phyloP scores from a whole-genome alignment of 345 rosid genomes.

The Linum usitatissimum region DNA sequence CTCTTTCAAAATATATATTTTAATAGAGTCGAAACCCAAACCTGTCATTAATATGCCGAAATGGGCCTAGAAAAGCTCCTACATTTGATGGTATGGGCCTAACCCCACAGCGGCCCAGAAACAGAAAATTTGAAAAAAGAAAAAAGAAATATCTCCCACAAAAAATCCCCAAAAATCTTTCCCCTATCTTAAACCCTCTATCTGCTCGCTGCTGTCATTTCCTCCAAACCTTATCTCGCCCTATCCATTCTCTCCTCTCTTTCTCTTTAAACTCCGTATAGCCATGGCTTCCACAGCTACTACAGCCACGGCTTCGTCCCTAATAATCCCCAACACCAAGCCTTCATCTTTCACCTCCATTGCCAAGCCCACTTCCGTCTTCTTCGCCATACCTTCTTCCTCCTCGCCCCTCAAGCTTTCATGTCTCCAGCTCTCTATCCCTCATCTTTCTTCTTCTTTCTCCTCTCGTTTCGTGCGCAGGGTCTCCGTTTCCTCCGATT shows the following conservation, averaged over 20 bases:
- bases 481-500: constrained; percentile 61
- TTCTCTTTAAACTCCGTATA: neutral
- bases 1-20: no score
- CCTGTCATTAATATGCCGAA: no score
- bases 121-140: no score
- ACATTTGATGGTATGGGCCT: no score
- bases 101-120: no score
- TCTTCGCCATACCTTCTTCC: constrained; percentile 20
- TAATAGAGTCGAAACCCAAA: no score
- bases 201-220: neutral
- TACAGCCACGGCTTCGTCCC: constrained; percentile 36
- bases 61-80: no score
- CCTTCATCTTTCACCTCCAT: constrained; percentile 30
- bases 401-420: constrained; percentile 27
- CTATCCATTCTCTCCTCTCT: constrained; percentile 13
- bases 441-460: neutral
- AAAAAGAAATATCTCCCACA: neutral
- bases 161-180: no score
- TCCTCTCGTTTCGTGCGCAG: constrained; percentile 41
- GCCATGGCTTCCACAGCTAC: constrained; percentile 47
- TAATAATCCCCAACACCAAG: constrained; percentile 42
- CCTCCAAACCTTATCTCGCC: constrained; percentile 13
- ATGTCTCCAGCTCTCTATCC: constrained; percentile 17
- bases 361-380: constrained; percentile 24
- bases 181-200: constrained; percentile 8